Conservation (phyloP, 2,329 filamentous ascomycete genomes). For the Coniochaeta sp. region DNA sequence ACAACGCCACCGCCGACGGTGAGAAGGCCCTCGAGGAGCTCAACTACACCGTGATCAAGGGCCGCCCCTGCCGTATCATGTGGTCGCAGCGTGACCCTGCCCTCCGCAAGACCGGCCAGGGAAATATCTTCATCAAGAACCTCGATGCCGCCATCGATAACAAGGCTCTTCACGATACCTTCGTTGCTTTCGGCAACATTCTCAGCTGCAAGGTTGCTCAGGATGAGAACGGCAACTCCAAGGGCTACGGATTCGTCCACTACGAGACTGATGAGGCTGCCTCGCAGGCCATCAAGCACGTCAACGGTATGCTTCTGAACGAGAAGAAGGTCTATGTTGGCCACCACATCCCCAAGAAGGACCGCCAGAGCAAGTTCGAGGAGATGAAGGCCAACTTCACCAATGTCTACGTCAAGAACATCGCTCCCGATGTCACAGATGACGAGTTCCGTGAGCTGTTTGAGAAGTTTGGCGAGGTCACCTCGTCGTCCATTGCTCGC, state of each 20-base stretch:
- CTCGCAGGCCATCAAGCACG: constrained; percentile 95
- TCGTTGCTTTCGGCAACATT: constrained; percentile 98
- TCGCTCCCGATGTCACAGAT: constrained; percentile 74
- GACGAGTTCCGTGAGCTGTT: constrained; percentile 94
- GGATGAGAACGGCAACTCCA: constrained; percentile 93
- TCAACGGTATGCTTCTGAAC: constrained; percentile 99
- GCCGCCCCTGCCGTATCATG: constrained; percentile 98
- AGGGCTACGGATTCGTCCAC: constrained; percentile 98
- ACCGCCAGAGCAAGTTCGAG: constrained; percentile 99
- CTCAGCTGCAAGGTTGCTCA: constrained; percentile 99
- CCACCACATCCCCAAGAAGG: constrained; percentile 99
- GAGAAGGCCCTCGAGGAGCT: constrained; percentile 98
- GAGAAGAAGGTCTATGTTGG: constrained; percentile 99
- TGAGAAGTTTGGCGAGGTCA: constrained; percentile 87
- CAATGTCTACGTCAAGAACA: constrained; percentile 99
- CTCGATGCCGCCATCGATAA: constrained; percentile 97
- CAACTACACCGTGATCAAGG: constrained; percentile 99
- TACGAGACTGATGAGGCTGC: constrained; percentile 99
- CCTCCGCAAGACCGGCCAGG: constrained; percentile 97
- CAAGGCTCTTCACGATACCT: constrained; percentile 99
- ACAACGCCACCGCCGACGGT: constrained; percentile 93
- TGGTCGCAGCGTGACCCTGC: constrained; percentile 99
- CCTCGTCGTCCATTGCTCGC: constrained; percentile 87
- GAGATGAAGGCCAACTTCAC: constrained; percentile 99
- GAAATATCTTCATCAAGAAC: constrained; percentile 99